Evolutionary conservation across 1,284 basidiomycete species (phyloP).

Genomic region (Cystobasidium slooffiae): DNA sequence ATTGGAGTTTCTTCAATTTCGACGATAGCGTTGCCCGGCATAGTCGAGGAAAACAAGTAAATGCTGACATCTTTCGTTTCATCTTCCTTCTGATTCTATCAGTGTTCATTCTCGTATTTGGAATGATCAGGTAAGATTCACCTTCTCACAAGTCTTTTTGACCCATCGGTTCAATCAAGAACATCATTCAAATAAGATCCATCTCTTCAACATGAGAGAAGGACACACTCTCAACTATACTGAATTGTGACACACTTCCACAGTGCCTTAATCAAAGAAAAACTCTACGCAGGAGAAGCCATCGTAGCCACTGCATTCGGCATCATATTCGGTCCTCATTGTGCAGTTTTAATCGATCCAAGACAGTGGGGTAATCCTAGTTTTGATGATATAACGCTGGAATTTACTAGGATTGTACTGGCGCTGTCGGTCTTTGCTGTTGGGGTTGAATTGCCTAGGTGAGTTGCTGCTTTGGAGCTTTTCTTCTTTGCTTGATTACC

Average conservation of each 20-base stretch:
- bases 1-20: too few species aligned
- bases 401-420: constrained; percentile 92
- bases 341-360: constrained; percentile 83
- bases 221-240: too few species aligned
- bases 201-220: too few species aligned
- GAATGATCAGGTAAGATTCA: constrained; percentile 57
- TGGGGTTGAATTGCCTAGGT: constrained; percentile 83
- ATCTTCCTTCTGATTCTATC: background rate
- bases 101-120: constrained; percentile 61
- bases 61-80: background rate
- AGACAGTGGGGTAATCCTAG: constrained; percentile 70
- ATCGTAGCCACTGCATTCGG: constrained; percentile 94
- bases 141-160: background rate
- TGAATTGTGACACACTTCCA: too few species aligned
- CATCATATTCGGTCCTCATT: constrained; percentile 86
- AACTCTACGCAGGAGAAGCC: constrained; percentile 94
- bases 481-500: too few species aligned
- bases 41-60: background rate
- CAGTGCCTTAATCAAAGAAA: constrained; percentile 82
- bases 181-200: too few species aligned
- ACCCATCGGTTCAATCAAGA: background rate
- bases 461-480: background rate
- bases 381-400: constrained; percentile 61
- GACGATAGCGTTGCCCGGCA: too few species aligned
- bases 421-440: constrained; percentile 98